phyloP scores from a whole-genome alignment of 306 rosid species.

The Ormosia emarginata region DNA sequence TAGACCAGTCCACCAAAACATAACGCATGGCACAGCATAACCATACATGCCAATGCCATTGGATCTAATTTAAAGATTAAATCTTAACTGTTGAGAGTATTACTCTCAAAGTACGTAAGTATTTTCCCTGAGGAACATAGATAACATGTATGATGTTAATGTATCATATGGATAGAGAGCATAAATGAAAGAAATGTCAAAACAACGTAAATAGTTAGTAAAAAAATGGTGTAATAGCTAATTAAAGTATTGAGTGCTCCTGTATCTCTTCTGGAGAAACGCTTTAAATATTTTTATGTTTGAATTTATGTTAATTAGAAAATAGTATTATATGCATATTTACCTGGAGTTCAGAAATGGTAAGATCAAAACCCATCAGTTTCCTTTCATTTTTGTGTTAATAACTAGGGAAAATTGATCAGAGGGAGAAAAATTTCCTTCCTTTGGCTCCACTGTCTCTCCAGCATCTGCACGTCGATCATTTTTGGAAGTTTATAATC shows the following conservation, averaged over 20 bases:
- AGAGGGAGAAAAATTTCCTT: not conserved
- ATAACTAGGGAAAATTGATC: not conserved
- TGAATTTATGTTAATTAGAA: not conserved
- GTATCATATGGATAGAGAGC: not conserved
- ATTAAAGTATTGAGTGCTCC: not conserved
- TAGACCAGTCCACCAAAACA: not conserved
- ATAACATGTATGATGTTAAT: not conserved
- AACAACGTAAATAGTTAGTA: not conserved
- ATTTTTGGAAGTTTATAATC: not conserved
- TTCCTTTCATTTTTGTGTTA: not conserved
- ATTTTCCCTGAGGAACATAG: not conserved
- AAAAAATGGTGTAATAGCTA: not conserved
- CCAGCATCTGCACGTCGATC: not conserved
- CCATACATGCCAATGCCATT: not conserved
- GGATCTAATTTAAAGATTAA: not conserved
- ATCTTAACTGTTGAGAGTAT: not conserved
- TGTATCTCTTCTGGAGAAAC: not conserved
- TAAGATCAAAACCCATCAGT: not conserved
- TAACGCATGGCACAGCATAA: not conserved
- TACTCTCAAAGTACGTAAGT: not conserved
- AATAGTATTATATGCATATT: not conserved
- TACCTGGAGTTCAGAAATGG: not conserved
- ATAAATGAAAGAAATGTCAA: not conserved
- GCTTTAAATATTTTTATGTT: not conserved
- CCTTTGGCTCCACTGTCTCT: not conserved